These are phyloP conservation scores for Clitopilus hobsonii DNA, from an alignment of 768 basidiomycete species.

Conservation along the genomic window DNA sequence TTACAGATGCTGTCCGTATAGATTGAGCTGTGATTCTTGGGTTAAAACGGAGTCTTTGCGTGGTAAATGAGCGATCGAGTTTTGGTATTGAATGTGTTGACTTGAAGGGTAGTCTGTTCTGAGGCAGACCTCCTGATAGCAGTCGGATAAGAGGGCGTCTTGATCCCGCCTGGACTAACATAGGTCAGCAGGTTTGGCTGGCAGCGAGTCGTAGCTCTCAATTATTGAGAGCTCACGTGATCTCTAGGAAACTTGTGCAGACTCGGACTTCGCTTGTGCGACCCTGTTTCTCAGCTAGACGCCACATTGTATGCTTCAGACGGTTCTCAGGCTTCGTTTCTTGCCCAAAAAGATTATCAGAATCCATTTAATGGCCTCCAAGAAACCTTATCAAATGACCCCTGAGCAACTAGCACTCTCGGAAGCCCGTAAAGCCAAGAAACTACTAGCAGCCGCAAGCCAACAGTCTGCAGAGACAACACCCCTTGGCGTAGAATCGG, in stretches of 20 bases:
- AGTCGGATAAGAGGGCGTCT: constrained; percentile 8
- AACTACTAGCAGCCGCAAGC: constrained; percentile 4
- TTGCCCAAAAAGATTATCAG: no score
- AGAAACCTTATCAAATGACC: constrained; percentile 26
- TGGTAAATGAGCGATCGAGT: constrained; percentile 2
- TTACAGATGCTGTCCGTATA: constrained; percentile 9
- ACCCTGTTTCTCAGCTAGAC: background rate
- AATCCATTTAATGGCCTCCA: constrained; percentile 6
- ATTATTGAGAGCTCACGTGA: background rate
- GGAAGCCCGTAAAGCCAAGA: constrained; percentile 46
- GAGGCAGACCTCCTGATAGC: constrained; percentile 7
- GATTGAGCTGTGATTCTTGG: background rate
- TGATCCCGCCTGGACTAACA: constrained; percentile 11
- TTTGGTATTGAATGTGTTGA: constrained; percentile 7
- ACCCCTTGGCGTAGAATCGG: constrained; percentile 13
- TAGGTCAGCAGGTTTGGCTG: constrained; percentile 14
- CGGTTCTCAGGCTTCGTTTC: no score
- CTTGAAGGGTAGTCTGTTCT: background rate
- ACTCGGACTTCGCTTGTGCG: background rate
- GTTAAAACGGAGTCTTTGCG: background rate
- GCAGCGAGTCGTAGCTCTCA: constrained; percentile 2
- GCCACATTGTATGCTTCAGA: background rate
- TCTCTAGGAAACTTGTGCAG: background rate
- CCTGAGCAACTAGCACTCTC: constrained; percentile 54
- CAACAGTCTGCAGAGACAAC: constrained; percentile 2